Evolutionary conservation across 495 filamentous ascomycete species (phyloP).

Genomic region (Cenococcum geophilum): DNA sequence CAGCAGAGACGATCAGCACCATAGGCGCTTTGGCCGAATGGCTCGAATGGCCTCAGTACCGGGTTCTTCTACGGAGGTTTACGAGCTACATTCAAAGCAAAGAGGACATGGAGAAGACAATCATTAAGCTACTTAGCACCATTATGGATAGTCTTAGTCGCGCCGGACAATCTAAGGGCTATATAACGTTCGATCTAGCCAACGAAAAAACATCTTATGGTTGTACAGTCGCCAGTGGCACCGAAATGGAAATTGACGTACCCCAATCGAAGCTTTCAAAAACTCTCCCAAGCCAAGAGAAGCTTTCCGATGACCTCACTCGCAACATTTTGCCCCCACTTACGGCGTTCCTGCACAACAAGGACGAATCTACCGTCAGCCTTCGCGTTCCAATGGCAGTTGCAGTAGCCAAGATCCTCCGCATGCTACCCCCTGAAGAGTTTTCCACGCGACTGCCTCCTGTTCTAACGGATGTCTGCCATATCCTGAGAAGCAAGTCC

Average conservation of each 20-base stretch:
- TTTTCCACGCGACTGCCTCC: slow-evolving; percentile 67
- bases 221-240: slow-evolving; percentile 6
- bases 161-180: slow-evolving; percentile 45
- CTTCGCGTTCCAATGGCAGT: slow-evolving; percentile 82
- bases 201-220: slow-evolving; percentile 38
- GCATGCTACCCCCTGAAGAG: slow-evolving; percentile 65
- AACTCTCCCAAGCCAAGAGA: slow-evolving; percentile 61
- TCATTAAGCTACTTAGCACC: slow-evolving; percentile 72
- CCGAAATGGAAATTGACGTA: slow-evolving; percentile 34
- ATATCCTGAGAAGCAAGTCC: slow-evolving; percentile 81
- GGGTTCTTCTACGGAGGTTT: slow-evolving; percentile 72
- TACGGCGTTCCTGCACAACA: slow-evolving; percentile 77
- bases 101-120: slow-evolving; percentile 75
- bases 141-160: slow-evolving; percentile 67
- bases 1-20: slow-evolving; percentile 70
- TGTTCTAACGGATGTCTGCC: slow-evolving; percentile 83
- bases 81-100: slow-evolving; percentile 72
- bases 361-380: slow-evolving; percentile 88
- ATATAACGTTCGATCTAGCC: slow-evolving; percentile 14
- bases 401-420: slow-evolving; percentile 76
- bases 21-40: slow-evolving; percentile 66
- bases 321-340: slow-evolving; percentile 71
- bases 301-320: slow-evolving; percentile 66
- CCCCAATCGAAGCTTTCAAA: slow-evolving; percentile 48
- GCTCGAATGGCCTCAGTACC: slow-evolving; percentile 88